Conservation (phyloP, 2,329 filamentous ascomycete species). For the Stagonosporopsis rhizophila region DNA sequence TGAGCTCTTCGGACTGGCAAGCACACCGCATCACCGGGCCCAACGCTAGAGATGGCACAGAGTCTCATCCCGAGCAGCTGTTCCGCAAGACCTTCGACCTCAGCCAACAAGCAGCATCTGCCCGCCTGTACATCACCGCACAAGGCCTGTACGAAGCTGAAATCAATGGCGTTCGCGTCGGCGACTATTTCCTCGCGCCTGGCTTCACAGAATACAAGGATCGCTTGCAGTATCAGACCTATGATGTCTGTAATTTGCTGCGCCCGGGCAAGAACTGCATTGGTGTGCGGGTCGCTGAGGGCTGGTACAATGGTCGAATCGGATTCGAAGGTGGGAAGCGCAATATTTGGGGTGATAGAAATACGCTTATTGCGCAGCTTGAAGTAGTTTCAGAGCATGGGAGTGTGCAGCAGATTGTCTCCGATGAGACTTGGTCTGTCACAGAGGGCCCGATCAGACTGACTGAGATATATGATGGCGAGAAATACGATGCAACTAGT, state of each 20-base stretch:
- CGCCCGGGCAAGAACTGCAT: not conserved
- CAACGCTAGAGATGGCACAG: not conserved
- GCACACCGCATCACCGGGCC: not conserved
- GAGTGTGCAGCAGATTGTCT: not conserved
- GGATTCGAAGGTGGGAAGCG: conserved; percentile 1
- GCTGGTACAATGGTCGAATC: conserved; percentile 1
- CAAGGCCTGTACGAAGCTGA: conserved; percentile 2
- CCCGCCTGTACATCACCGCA: not conserved
- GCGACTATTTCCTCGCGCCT: conserved; percentile 1
- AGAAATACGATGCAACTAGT: conserved; percentile 56
- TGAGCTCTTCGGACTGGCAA: not conserved
- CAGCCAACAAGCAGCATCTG: not conserved
- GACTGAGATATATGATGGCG: conserved; percentile 61
- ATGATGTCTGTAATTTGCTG: not conserved
- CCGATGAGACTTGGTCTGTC: not conserved
- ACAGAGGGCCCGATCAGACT: not conserved
- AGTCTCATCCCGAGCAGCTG: conserved; percentile 2
- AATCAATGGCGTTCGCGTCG: not conserved
- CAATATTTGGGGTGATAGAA: conserved; percentile 2
- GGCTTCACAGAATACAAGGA: not conserved
- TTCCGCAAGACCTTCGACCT: not conserved
- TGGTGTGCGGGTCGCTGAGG: not conserved
- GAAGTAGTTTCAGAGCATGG: not conserved
- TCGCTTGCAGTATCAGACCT: conserved; percentile 2
- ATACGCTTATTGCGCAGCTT: not conserved